These are phyloP conservation scores for Scleromitrula shiraiana DNA, from an alignment of 2,329 filamentous ascomycete species.

Conservation along the genomic window DNA sequence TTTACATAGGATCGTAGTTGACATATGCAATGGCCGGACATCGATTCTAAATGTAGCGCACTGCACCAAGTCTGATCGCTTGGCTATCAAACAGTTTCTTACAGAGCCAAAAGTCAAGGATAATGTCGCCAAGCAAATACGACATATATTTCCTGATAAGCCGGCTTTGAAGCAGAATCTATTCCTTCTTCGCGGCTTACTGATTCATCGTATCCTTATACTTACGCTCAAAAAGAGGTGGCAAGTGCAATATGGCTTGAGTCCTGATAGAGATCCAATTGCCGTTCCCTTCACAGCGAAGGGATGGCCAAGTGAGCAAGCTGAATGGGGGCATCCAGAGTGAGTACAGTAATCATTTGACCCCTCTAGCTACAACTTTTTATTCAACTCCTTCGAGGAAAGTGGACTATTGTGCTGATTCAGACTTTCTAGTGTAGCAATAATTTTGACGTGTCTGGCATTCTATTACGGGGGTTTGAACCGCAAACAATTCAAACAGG, in stretches of 20 bases:
- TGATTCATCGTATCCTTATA: constrained; percentile 50
- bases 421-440: constrained; percentile 38
- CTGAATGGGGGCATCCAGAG: constrained; percentile 63
- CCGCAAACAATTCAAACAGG: constrained; percentile 39
- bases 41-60: constrained; percentile 17
- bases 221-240: constrained; percentile 44
- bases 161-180: constrained; percentile 31
- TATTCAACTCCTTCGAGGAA: too few relatives aligned
- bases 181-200: constrained; percentile 53
- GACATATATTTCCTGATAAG: constrained; percentile 29
- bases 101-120: constrained; percentile 21
- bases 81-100: constrained; percentile 26
- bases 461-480: constrained; percentile 58
- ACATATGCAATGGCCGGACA: constrained; percentile 28
- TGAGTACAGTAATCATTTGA: neutral
- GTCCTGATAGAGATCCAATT: constrained; percentile 46
- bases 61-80: constrained; percentile 16
- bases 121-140: constrained; percentile 20
- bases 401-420: neutral
- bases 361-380: too few relatives aligned
- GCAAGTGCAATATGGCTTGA: constrained; percentile 54
- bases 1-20: constrained; percentile 26
- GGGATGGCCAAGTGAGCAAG: constrained; percentile 51
- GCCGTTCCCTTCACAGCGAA: constrained; percentile 63
- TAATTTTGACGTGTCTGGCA: constrained; percentile 55